These are phyloP conservation scores for Achlya hypogyna DNA, from an alignment of 352 stramenopile genomes.

Conservation along the genomic window DNA sequence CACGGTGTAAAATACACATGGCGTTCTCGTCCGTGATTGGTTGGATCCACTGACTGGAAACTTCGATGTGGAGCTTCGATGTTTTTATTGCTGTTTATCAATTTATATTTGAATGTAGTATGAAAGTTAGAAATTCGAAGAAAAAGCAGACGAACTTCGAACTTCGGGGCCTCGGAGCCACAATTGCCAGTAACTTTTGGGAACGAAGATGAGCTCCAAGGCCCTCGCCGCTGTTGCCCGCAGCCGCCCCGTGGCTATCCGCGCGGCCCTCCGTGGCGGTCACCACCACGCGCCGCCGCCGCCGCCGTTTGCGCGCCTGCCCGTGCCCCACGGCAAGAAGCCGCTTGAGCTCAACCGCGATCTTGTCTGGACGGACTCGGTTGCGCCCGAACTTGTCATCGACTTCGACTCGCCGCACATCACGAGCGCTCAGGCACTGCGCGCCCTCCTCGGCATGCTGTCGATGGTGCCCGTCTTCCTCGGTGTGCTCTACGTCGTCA, in stretches of 20 bases:
- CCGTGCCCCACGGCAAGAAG: constrained; percentile 44
- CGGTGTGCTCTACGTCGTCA: constrained; percentile 68
- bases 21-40: no score
- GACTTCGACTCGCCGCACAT: constrained; percentile 84
- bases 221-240: constrained; percentile 8
- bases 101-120: no score
- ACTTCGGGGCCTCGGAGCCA: neutral
- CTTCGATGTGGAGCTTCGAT: no score
- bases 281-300: constrained; percentile 50
- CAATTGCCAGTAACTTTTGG: constrained; percentile 4
- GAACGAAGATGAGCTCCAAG: constrained; percentile 12
- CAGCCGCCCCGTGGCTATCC: constrained; percentile 6
- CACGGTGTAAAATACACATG: no score
- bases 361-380: constrained; percentile 82
- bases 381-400: constrained; percentile 78
- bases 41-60: no score
- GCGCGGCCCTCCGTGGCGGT: constrained; percentile 21
- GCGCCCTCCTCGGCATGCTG: constrained; percentile 50
- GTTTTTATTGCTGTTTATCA: no score
- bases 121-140: no score
- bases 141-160: neutral
- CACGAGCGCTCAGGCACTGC: constrained; percentile 60
- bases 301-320: constrained; percentile 71
- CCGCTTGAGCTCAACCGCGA: constrained; percentile 55
- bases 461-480: constrained; percentile 58